Evolutionary conservation across 352 stramenopile species (phyloP).

Genomic region (Globisporangium perplexum): DNA sequence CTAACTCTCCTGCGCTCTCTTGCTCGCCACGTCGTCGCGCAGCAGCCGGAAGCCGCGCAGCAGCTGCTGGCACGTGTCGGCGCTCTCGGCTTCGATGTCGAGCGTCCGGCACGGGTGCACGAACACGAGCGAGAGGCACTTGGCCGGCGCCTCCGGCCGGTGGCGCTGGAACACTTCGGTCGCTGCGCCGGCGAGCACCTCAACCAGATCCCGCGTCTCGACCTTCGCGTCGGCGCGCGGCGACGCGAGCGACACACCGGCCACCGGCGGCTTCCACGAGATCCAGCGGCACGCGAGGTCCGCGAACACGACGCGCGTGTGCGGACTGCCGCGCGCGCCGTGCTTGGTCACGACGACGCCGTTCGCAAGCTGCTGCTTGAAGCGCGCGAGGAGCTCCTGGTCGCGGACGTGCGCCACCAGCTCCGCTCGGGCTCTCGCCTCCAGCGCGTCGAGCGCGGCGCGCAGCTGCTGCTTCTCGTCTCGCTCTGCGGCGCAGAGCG

Average conservation of each 20-base stretch:
- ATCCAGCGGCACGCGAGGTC: constrained; percentile 52
- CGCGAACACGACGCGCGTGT: constrained; percentile 46
- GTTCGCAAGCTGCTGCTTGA: constrained; percentile 49
- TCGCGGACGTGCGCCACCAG: constrained; percentile 29
- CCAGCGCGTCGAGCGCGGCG: constrained; percentile 23
- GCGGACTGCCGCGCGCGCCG: constrained; percentile 34
- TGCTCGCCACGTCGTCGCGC: constrained; percentile 33
- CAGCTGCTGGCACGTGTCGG: constrained; percentile 36
- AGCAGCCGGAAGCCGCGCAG: constrained; percentile 58
- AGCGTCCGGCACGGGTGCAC: constrained; percentile 65
- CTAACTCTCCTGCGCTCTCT: constrained; percentile 12
- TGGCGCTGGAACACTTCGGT: constrained; percentile 45
- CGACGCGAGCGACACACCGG: constrained; percentile 19
- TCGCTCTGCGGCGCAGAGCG: constrained; percentile 17
- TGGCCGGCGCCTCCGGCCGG: constrained; percentile 18
- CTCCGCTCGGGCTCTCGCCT: constrained; percentile 19
- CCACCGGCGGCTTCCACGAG: constrained; percentile 42
- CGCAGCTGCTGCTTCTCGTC: constrained; percentile 25
- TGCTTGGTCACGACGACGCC: constrained; percentile 57
- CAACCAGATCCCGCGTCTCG: constrained; percentile 45
- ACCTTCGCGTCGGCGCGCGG: constrained; percentile 40
- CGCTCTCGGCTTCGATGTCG: constrained; percentile 53
- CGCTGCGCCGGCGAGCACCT: constrained; percentile 35
- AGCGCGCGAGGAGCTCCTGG: constrained; percentile 35
- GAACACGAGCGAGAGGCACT: constrained; percentile 69